Percentiles rank a stretch among this genome's conserved stretches.
phyloP scores from a whole-genome alignment of 23 red algal species.

The Agarophyton chilense region DNA sequence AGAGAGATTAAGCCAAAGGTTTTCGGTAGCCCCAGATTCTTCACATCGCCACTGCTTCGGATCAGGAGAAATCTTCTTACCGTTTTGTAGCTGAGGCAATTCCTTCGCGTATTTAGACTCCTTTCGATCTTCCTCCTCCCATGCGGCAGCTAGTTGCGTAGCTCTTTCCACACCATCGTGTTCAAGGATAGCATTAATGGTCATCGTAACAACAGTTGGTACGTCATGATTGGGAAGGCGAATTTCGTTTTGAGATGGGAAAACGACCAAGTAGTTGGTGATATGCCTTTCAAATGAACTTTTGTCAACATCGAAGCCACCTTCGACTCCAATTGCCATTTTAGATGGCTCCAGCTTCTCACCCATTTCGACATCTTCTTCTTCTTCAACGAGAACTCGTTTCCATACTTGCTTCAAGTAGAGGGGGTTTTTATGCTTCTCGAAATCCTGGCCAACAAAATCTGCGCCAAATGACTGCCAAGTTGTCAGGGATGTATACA shows the following conservation, averaged over 20 bases:
- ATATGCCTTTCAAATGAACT: slow-evolving; percentile 11
- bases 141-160: slow-evolving; percentile 57
- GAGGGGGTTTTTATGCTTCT: slow-evolving; percentile 40
- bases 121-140: slow-evolving; percentile 80
- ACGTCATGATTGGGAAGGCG: slow-evolving; percentile 18
- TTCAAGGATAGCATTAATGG: slow-evolving; percentile 24
- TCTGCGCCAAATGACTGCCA: slow-evolving; percentile 68
- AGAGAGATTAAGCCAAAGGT: slow-evolving; percentile 94
- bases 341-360: slow-evolving; percentile 62
- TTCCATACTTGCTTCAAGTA: slow-evolving; percentile 73
- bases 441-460: slow-evolving; percentile 48
- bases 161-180: slow-evolving; percentile 6
- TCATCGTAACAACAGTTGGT: slow-evolving; percentile 29
- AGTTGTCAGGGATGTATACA: slow-evolving; percentile 81
- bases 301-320: slow-evolving; percentile 56
- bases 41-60: slow-evolving; percentile 81
- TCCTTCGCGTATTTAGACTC: slow-evolving; percentile 80
- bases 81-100: slow-evolving; percentile 66
- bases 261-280: slow-evolving; percentile 55
- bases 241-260: slow-evolving; percentile 20
- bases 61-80: slow-evolving; percentile 78
- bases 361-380: slow-evolving; percentile 14
- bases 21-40: slow-evolving; percentile 77
- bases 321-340: slow-evolving; percentile 78
- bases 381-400: neutral